Base-by-base conservation (phyloP, 306 rosid species). In the Pueraria montana region DNA sequence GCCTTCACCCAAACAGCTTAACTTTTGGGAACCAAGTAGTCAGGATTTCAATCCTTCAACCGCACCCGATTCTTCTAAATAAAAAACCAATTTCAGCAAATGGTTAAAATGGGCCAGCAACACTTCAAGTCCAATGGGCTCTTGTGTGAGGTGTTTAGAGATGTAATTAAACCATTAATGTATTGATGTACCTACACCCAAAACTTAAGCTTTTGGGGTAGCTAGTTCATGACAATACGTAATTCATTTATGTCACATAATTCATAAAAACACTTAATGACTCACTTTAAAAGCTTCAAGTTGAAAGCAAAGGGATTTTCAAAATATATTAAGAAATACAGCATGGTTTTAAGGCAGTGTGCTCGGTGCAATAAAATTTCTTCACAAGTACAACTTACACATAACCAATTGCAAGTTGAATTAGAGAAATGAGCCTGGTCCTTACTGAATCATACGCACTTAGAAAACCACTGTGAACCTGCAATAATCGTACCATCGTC, bases 401-500 rank as follows among this genome's bases (percentile, higher is more conserved):
- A 69, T 83, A 86, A 77, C 91, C 92, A 80, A 90, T 87, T 80
- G 99, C 98, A 81, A 84, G 93, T 82, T 86, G 93, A 73, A 93
- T 86, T 71, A 96, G 87, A 84, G 98, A 89, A 72, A 92, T 84
- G 52, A 96, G 90, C 89, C 98, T 89, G 79, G 85, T 89, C 89
- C 98, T 87, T 81, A 92, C 97, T 10, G 99, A 96, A 87, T 96
- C 99, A 84, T 93, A 96, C 46, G 99, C 99, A 87, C 92, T 81
- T 73, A 96, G 89, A 87, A 96, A 96, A 48, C 99, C 99, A 84
- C 94, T 91, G 84, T 96, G 99, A 88, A 96, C 99, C 99, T 96
- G 94, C 88, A 87, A 76, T 49, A 59, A 80, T 72, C 77, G 69
- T 62, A 40, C 83, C 71, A 86, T 48, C 74, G 42, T 82, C 58